Percentiles rank a stretch among this genome's conserved stretches.
phyloP scores from a whole-genome alignment of 768 basidiomycete species.

The Porpolomopsis calyptriformis region DNA sequence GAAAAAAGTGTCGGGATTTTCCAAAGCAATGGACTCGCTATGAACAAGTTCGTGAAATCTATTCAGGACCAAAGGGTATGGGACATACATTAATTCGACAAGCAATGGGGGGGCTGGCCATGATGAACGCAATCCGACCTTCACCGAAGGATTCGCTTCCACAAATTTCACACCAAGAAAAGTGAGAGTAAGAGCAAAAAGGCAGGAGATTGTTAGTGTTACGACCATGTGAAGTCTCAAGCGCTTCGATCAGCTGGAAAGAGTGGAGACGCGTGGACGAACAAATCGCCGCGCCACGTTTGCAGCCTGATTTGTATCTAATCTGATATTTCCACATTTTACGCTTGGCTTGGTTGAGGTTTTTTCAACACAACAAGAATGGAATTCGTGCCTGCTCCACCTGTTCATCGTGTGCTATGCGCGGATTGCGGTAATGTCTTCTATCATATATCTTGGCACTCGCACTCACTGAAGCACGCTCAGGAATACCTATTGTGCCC shows the following conservation, averaged over 20 bases:
- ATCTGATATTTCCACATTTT: background rate
- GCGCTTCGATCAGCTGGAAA: background rate
- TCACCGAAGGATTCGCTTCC: constrained; percentile 37
- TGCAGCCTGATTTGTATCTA: background rate
- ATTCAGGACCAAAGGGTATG: background rate
- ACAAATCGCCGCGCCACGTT: constrained; percentile 1
- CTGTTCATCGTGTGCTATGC: constrained; percentile 76
- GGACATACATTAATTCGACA: constrained; percentile 53
- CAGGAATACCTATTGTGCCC: constrained; percentile 78
- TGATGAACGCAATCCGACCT: constrained; percentile 48
- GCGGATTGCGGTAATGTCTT: constrained; percentile 68
- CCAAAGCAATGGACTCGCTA: constrained; percentile 75
- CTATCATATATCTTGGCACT: constrained; percentile 2
- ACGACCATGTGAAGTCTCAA: background rate
- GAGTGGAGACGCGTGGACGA: too few species aligned
- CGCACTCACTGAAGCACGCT: constrained; percentile 2
- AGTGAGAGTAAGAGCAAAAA: background rate
- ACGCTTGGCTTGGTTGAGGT: background rate
- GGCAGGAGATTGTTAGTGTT: background rate
- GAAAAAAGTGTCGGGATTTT: constrained; percentile 67
- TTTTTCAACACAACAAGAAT: constrained; percentile 26
- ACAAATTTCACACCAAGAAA: background rate
- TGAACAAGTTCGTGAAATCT: background rate
- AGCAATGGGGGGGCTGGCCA: constrained; percentile 57
- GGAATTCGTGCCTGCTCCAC: constrained; percentile 70